A percentile compares a stretch with the other conserved stretches of the same genome.
Evolutionary conservation across 768 basidiomycete genomes (phyloP).

Genomic region (Amanita thiersii): DNA sequence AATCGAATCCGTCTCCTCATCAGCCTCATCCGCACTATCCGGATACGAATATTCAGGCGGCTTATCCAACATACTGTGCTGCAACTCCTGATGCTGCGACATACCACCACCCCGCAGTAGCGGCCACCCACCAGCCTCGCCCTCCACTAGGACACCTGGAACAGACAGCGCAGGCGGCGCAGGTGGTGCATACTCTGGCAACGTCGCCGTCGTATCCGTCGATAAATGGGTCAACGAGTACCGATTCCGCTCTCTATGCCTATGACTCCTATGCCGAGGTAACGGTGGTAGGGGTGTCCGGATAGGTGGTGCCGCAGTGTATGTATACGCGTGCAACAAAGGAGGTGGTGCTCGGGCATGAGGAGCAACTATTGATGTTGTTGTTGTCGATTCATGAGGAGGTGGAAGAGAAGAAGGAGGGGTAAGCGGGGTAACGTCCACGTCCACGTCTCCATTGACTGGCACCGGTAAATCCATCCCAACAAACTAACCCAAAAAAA

Average conservation of each 20-base stretch:
- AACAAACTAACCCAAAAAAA: no score
- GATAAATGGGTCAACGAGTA: slow-evolving; percentile 50
- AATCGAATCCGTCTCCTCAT: slow-evolving; percentile 53
- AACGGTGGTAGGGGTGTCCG: not conserved
- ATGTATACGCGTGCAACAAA: no score
- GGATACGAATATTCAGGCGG: slow-evolving; percentile 74
- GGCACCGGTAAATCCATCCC: no score
- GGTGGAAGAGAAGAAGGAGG: no score
- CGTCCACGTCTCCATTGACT: no score
- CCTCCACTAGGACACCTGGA: no score
- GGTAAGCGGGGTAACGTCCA: no score
- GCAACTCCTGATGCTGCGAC: slow-evolving; percentile 4
- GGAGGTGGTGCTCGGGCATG: no score
- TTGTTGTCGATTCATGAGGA: no score
- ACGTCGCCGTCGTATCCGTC: slow-evolving; percentile 55
- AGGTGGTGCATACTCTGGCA: slow-evolving; percentile 51
- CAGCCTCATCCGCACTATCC: slow-evolving; percentile 70
- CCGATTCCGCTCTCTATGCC: slow-evolving; percentile 38
- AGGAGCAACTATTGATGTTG: no score
- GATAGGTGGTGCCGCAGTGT: no score
- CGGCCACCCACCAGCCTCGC: not conserved
- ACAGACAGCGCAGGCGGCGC: slow-evolving; percentile 7
- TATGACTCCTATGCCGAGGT: slow-evolving; percentile 9
- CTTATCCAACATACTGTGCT: slow-evolving; percentile 31
- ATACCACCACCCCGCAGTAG: slow-evolving; percentile 5